These are phyloP conservation scores for Debaryomyces fabryi DNA, from an alignment of 1,139 yeast species.

Conservation along the genomic window DNA sequence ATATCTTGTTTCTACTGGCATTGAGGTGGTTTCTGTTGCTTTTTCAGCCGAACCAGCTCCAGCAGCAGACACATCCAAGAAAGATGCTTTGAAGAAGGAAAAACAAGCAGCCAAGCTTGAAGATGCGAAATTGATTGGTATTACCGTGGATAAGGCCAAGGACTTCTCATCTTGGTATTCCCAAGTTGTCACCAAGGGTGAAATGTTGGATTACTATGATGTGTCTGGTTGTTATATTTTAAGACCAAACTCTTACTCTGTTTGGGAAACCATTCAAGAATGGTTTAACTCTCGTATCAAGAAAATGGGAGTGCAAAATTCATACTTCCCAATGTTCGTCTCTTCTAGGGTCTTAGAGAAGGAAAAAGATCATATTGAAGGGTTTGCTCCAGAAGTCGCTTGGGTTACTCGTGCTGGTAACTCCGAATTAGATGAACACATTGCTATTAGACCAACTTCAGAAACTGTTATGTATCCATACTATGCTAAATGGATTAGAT, in stretches of 20 bases:
- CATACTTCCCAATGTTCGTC: conserved; percentile 99
- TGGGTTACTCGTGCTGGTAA: conserved; percentile 98
- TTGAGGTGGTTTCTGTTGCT: conserved; percentile 59
- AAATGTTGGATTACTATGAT: conserved; percentile 97
- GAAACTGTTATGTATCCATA: conserved; percentile 99
- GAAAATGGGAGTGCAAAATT: conserved; percentile 86
- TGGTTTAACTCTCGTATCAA: conserved; percentile 84
- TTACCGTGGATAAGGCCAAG: conserved; percentile 86
- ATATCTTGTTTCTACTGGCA: conserved; percentile 59
- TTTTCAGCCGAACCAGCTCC: conserved; percentile 51
- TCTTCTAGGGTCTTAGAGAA: conserved; percentile 89
- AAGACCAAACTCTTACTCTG: conserved; percentile 92
- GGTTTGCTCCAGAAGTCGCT: conserved; percentile 99
- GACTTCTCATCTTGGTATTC: conserved; percentile 98
- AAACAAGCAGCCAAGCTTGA: conserved; percentile 62
- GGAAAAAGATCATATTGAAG: conserved; percentile 98
- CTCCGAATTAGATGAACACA: conserved; percentile 94
- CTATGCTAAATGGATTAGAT: conserved; percentile 98
- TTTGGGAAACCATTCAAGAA: conserved; percentile 93
- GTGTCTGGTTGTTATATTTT: conserved; percentile 98
- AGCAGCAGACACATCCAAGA: conserved; percentile 27
- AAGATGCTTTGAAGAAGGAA: conserved; percentile 33
- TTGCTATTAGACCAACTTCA: conserved; percentile 98
- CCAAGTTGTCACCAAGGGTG: conserved; percentile 93
- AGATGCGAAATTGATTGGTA: conserved; percentile 93